Base-by-base conservation (phyloP, 164 flowering plant genomes). In the Magnolia officinalis region DNA sequence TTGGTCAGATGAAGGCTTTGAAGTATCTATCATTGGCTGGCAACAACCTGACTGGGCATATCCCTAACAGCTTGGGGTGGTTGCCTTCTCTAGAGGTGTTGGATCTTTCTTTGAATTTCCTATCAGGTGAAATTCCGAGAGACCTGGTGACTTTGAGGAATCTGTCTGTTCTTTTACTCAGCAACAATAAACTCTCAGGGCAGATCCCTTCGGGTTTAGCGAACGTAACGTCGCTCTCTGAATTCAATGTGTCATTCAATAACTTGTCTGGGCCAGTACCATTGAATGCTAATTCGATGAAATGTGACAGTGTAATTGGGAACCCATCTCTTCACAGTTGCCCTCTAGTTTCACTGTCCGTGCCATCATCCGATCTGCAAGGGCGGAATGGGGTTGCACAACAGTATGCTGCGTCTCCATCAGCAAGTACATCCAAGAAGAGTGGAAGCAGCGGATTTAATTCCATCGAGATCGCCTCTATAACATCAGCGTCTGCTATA, bases 401-500 rank as follows among this genome's bases (percentile, higher is more conserved):
- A 23, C 76, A 77, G 76, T 74, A 76, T 84, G 73, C 82, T 50
- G 81, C 80, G 50, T 50, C 94, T 76, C 85, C 95, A 61, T 29
- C 89, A 7, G 83, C 64, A 52, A 81, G 72, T 72, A 67, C 72
- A 45, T 14, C 74, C 29, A 61, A 52, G 67, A 74, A 50, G 11
- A 79, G 76, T 58, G 75, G 78, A 19, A 79, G 72, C 18, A 68
- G 31, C 66, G 84, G 88, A 29, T 85, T 92, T 81, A 89, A 80
- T 77, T 88, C 98, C 52, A 88, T 94, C 63, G 96, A 90, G 84
- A 89, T 92, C 63, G 98, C 97, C 69, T 88, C 92, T 7, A 88
- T 94, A 78, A 85, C 94, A 8, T 91, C 93, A 45, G 96, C 95
- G 13, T 86, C 96, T n/a, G 92, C 91, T 37, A 90, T 94, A 74